Conservation (phyloP, 768 basidiomycete species). For the Exsudoporus frostii region DNA sequence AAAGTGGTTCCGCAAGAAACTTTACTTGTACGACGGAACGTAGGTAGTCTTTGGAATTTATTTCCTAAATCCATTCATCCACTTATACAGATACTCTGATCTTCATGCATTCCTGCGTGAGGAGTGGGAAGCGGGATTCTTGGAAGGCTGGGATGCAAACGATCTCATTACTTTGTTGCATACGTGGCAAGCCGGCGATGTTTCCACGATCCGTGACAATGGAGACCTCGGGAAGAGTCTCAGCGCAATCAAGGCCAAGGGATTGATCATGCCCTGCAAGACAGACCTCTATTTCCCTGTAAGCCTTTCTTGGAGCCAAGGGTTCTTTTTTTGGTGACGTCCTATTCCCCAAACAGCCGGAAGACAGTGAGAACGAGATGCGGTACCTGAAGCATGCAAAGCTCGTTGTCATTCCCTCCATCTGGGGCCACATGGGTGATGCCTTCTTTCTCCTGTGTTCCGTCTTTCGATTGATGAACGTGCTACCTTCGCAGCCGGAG, state of each 20-base stretch:
- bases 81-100: conserved; percentile 39
- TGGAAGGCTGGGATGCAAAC: conserved; percentile 51
- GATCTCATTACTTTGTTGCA: conserved; percentile 46
- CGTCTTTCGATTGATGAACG: not conserved
- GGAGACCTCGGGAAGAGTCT: conserved; percentile 42
- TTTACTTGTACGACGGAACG: conserved; percentile 41
- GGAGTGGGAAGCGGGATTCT: conserved; percentile 47
- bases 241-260: conserved; percentile 45
- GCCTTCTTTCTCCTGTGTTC: not conserved
- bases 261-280: conserved; percentile 57
- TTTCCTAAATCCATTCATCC: not conserved
- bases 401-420: conserved; percentile 49
- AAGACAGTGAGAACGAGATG: conserved; percentile 50
- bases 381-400: conserved; percentile 38
- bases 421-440: conserved; percentile 57
- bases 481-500: conserved; percentile 38
- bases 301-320: not conserved
- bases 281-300: conserved; percentile 60
- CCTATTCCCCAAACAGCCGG: conserved; percentile 36
- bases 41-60: conserved; percentile 19
- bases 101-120: conserved; percentile 49
- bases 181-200: conserved; percentile 50
- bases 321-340: not conserved
- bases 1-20: conserved; percentile 54
- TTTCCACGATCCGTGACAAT: conserved; percentile 42